Evolutionary conservation across 2,329 filamentous ascomycete genomes (phyloP), one percentile per base, ranked within the genome.

Genomic region (Ophiognomonia clavigignenti-juglandacearum): DNA sequence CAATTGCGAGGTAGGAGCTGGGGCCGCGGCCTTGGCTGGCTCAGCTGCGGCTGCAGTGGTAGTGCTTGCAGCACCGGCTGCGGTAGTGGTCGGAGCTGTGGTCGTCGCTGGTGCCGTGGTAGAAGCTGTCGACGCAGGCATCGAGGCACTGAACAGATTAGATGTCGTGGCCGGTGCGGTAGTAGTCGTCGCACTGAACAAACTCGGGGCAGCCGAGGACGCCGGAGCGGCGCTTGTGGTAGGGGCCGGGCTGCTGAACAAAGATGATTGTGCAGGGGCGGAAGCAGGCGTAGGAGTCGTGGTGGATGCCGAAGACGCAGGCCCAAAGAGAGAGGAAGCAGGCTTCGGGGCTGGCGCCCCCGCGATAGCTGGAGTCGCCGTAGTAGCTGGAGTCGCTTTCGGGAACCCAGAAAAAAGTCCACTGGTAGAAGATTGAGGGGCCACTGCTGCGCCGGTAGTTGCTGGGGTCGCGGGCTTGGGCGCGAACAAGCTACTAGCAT

Each of bases 1-100:
- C 59, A 95, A 82, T 48, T 90, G 85, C 14, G 93, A 92, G 3
- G 84, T 73, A 2, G 91, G 89, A 0, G 91, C 91, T 27, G 81
- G 75, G 4, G 81, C 82, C 40, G 92, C 69, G 23, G 63, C 73
- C 20, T 61, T 59, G 4, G 52, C 43, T 36, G 57, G 31, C 50
- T 63, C 54, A 36, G 63, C 42, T 23, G 43, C n/a, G 32, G 46
- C 29, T 20, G 46, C 36, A 14, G 24, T 32, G 13, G 32, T 22
- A 31, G 37, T 39, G n/a, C 22, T 45, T 29, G 50, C 13, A 14
- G 47, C 35, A 42, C 53, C 39, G 22, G 65, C 53, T 13, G 66
- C 50, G 4, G 63, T 51, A 7, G 54, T 47, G 38, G 47, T n/a
- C n/a, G n/a, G n/a, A n/a, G n/a, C n/a, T n/a, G n/a, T n/a, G n/a